phyloP scores from a whole-genome alignment of 192 early-diverging fungal genomes.

The Podila epicladia region DNA sequence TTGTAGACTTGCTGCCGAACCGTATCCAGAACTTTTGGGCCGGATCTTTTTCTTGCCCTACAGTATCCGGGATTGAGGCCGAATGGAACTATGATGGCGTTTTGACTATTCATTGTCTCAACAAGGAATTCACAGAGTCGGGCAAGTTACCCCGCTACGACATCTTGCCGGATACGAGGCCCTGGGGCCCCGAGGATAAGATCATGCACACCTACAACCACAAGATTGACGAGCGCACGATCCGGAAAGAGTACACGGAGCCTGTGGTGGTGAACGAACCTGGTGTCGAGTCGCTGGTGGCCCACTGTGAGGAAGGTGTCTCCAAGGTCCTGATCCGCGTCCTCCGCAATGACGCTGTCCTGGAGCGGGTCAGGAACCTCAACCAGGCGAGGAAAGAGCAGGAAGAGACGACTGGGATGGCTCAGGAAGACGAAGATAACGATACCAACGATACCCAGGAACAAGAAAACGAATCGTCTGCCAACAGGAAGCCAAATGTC shows the following conservation, averaged over 20 bases:
- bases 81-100: slow-evolving; percentile 47
- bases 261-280: slow-evolving; percentile 34
- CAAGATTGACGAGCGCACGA: slow-evolving; percentile 39
- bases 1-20: slow-evolving; percentile 60
- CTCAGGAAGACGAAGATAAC: background rate
- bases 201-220: slow-evolving; percentile 55
- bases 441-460: background rate
- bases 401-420: background rate
- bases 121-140: slow-evolving; percentile 20
- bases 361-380: slow-evolving; percentile 20
- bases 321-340: slow-evolving; percentile 39
- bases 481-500: slow-evolving; percentile 50
- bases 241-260: slow-evolving; percentile 25
- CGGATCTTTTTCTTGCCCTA: slow-evolving; percentile 47
- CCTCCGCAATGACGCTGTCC: slow-evolving; percentile 17
- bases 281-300: slow-evolving; percentile 54
- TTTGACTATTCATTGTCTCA: slow-evolving; percentile 46
- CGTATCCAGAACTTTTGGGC: slow-evolving; percentile 71
- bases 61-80: slow-evolving; percentile 46
- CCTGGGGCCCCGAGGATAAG: slow-evolving; percentile 59
- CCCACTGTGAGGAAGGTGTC: slow-evolving; percentile 54
- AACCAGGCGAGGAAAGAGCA: slow-evolving; percentile 11
- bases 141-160: slow-evolving; percentile 36
- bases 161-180: slow-evolving; percentile 60
- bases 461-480: background rate